phyloP scores from a whole-genome alignment of 2,329 filamentous ascomycete species.

The Neonectria punicea region DNA sequence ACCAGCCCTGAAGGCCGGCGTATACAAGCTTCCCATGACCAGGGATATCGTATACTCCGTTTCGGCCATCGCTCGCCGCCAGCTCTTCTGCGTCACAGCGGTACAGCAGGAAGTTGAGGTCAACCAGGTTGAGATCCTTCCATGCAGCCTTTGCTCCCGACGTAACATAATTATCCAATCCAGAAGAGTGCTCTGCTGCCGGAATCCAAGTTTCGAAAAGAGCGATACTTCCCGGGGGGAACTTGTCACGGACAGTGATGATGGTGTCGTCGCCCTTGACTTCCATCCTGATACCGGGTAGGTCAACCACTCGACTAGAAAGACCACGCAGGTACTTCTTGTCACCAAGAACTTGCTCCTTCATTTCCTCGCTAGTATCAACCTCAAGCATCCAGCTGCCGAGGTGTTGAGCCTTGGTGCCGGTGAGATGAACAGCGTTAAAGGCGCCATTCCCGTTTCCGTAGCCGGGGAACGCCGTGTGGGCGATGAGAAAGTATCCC shows the following conservation, averaged over 20 bases:
- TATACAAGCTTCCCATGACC: constrained; percentile 88
- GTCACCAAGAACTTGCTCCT: constrained; percentile 72
- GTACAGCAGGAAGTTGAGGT: constrained; percentile 93
- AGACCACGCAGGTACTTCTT: constrained; percentile 79
- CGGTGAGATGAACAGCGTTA: constrained; percentile 80
- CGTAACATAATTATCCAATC: constrained; percentile 87
- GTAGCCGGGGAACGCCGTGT: constrained; percentile 94
- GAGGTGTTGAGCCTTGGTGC: constrained; percentile 85
- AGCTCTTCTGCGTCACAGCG: constrained; percentile 89
- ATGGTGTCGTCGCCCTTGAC: constrained; percentile 77
- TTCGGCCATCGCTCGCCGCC: constrained; percentile 79
- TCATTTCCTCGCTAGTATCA: constrained; percentile 78
- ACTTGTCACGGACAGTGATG: constrained; percentile 82
- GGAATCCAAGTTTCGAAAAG: constrained; percentile 97
- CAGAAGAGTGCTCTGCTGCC: constrained; percentile 82
- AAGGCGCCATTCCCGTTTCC: constrained; percentile 86
- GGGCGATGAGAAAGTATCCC: constrained; percentile 94
- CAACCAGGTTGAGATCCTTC: constrained; percentile 76
- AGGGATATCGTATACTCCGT: constrained; percentile 91
- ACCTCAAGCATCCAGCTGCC: constrained; percentile 95
- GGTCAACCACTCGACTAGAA: constrained; percentile 81
- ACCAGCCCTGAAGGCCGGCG: constrained; percentile 98
- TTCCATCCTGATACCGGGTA: constrained; percentile 79
- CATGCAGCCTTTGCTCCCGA: constrained; percentile 84
- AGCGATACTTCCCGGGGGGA: constrained; percentile 93